Evolutionary conservation across 2,329 filamentous ascomycete species (phyloP), one percentile per base, ranked within the genome.

Genomic region (Celoporthe dispersa): DNA sequence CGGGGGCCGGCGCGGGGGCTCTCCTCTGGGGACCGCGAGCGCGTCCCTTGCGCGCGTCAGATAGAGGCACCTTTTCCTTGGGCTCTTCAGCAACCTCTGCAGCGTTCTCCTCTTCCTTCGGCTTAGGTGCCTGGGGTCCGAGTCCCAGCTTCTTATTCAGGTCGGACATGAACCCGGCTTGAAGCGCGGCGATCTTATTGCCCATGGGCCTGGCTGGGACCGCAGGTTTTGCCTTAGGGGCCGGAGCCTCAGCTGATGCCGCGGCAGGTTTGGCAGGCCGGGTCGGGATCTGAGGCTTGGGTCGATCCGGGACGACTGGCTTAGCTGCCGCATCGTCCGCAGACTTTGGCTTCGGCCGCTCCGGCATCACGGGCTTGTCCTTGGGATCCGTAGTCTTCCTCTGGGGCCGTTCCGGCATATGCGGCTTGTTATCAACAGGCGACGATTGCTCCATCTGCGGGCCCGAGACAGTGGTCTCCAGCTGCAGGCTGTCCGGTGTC

Each of bases 101-200:
- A 66, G 90, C 85, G 19, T 84, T 82, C 12, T 82, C 78, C 55
- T 86, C 82, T 76, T 92, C 91, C 83, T 94, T 94, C 1, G 70
- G 51, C 25, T 72, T 69, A 1, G 90, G 88, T 12, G 86, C 88
- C 75, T 93, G 90, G n/a, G 94, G 95, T 1, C 96, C 96, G 48
- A 97, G 82, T 77, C 94, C 91, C 37, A 99, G 84, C 64, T 94
- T 92, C 75, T 94, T 94, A 80, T 98, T 97, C 57, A 99, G 84
- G 77, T 98, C 95, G 60, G 90, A 94, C 86, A 99, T 90, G 80
- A 99, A 98, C 3, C 93, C 94, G 51, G 93, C 93, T 80, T 97
- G 94, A 41, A 99, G 84, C 33, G 93, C 92, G 22, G 94, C 94
- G 78, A 99, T 97, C 83, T 98, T 98, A 75, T 90, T 88, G 12